Conservation (phyloP, 1,284 basidiomycete species). For the Puccinia coronata region DNA sequence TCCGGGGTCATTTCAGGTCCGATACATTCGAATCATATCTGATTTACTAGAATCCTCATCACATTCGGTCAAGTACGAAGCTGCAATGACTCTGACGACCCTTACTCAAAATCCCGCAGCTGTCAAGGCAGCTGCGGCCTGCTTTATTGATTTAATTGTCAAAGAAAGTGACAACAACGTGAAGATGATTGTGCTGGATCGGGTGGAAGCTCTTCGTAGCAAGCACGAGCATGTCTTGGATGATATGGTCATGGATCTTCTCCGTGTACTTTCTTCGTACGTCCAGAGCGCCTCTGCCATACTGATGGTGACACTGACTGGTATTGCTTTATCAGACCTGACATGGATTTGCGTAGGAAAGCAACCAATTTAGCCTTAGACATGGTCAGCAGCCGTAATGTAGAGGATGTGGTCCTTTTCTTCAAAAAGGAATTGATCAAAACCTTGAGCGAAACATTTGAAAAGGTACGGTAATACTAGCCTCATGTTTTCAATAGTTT, state of each 20-base stretch:
- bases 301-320: not conserved
- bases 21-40: constrained; percentile 91
- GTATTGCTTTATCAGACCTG: constrained; percentile 65
- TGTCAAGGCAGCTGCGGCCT: constrained; percentile 89
- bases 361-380: constrained; percentile 85
- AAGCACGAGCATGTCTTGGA: constrained; percentile 92
- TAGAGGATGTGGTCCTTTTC: constrained; percentile 96
- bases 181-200: constrained; percentile 94
- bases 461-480: constrained; percentile 34
- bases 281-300: not conserved
- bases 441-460: constrained; percentile 68
- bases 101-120: constrained; percentile 95
- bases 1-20: constrained; percentile 64
- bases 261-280: constrained; percentile 73
- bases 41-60: constrained; percentile 89
- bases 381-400: constrained; percentile 91
- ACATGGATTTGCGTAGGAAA: constrained; percentile 95
- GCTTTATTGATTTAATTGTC: constrained; percentile 83
- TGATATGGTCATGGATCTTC: constrained; percentile 89
- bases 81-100: constrained; percentile 89
- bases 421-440: constrained; percentile 96
- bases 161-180: constrained; percentile 99
- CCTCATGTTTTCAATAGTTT: not conserved
- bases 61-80: constrained; percentile 96
- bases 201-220: constrained; percentile 77